Conservation (phyloP, 2,329 filamentous ascomycete species). For the Plectosphaerella sp. region DNA sequence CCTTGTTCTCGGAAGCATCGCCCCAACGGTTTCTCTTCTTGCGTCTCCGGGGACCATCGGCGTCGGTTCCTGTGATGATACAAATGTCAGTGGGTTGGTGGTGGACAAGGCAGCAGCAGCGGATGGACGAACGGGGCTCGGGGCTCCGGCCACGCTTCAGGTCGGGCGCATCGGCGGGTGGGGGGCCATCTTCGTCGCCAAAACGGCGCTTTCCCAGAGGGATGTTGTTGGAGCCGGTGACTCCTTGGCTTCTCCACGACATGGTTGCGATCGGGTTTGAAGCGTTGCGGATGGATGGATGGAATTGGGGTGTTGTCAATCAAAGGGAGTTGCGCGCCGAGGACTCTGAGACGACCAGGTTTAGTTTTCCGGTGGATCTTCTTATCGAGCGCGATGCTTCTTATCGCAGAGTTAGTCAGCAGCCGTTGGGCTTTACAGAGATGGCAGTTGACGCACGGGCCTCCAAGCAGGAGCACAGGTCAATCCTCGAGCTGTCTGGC, state of each 20-base stretch:
- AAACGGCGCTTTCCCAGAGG: constrained; percentile 86
- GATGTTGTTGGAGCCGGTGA: constrained; percentile 98
- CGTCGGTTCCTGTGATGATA: constrained; percentile 43
- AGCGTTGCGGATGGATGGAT: neutral
- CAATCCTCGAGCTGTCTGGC: too few relatives aligned
- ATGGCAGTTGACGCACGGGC: too few relatives aligned
- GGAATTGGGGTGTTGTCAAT: neutral
- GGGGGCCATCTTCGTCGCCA: constrained; percentile 50
- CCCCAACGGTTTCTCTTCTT: constrained; percentile 99
- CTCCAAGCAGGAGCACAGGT: too few relatives aligned
- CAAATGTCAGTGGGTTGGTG: constrained; percentile 2
- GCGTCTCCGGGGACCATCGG: constrained; percentile 78
- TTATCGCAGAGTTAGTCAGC: too few relatives aligned
- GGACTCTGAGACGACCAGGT: constrained; percentile 1
- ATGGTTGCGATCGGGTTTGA: constrained; percentile 32
- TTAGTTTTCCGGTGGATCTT: constrained; percentile 1
- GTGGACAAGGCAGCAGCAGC: neutral
- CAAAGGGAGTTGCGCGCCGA: neutral
- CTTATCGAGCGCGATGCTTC: neutral
- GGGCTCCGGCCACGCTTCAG: constrained; percentile 91
- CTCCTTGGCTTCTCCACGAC: constrained; percentile 72
- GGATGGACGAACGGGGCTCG: constrained; percentile 59
- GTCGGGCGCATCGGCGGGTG: constrained; percentile 36
- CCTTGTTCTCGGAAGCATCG: constrained; percentile 96
- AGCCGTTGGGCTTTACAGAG: too few relatives aligned